A percentile compares a stretch with the other conserved stretches of the same genome.
These are phyloP conservation scores for Alternaria brassicae DNA, from an alignment of 2,329 filamentous ascomycete genomes.

Conservation along the genomic window DNA sequence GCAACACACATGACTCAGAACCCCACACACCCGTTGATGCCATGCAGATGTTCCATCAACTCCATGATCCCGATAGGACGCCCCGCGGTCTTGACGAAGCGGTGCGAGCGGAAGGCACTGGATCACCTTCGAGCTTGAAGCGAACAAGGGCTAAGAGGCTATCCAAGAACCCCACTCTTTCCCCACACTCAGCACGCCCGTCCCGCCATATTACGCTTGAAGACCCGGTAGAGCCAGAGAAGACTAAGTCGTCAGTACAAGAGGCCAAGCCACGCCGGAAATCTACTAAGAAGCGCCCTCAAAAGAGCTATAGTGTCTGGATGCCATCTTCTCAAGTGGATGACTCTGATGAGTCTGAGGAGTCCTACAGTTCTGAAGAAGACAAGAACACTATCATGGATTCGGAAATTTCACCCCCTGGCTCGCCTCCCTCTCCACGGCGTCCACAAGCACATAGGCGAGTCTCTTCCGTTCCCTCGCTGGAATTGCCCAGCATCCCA, in stretches of 20 bases:
- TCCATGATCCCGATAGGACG: conserved; percentile 38
- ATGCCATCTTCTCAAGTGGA: conserved; percentile 53
- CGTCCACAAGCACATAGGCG: conserved; percentile 52
- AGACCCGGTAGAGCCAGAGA: conserved; percentile 35
- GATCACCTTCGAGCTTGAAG: conserved; percentile 44
- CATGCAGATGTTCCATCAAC: conserved; percentile 18
- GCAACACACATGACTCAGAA: conserved; percentile 22
- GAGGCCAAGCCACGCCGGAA: conserved; percentile 37
- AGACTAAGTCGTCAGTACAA: conserved; percentile 20
- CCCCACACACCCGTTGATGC: conserved; percentile 26
- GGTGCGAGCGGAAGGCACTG: conserved; percentile 38
- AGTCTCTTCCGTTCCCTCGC: conserved; percentile 58
- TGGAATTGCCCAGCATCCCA: conserved; percentile 56
- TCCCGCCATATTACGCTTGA: conserved; percentile 48
- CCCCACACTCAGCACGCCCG: conserved; percentile 37
- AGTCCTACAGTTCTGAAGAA: conserved; percentile 32
- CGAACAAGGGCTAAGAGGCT: conserved; percentile 51
- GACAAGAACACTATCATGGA: conserved; percentile 33
- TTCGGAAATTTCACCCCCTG: conserved; percentile 28
- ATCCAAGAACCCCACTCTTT: conserved; percentile 39
- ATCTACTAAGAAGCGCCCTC: conserved; percentile 40
- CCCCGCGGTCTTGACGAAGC: conserved; percentile 49
- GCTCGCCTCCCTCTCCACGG: conserved; percentile 30
- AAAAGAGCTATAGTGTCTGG: conserved; percentile 58
- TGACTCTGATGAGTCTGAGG: conserved; percentile 37